These are phyloP conservation scores for Arthrobotrys megalospora DNA, from an alignment of 2,329 filamentous ascomycete genomes.

Conservation along the genomic window DNA sequence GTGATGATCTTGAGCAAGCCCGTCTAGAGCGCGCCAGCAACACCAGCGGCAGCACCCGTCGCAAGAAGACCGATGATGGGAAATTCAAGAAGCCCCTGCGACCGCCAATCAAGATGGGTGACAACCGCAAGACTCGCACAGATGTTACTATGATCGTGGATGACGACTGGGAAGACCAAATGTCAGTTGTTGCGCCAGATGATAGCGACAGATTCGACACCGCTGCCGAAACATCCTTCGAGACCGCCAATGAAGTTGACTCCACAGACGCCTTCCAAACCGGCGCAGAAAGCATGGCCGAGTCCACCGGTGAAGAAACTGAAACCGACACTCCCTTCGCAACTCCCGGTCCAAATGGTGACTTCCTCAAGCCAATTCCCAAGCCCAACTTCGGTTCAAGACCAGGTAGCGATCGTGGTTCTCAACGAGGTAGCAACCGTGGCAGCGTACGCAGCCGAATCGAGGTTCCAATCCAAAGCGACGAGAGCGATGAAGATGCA, in stretches of 20 bases:
- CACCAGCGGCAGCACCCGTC: constrained; percentile 74
- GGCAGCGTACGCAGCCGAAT: constrained; percentile 53
- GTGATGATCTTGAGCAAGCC: constrained; percentile 86
- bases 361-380: constrained; percentile 67
- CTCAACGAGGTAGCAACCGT: constrained; percentile 64
- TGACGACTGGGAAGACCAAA: constrained; percentile 74
- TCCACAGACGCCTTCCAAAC: constrained; percentile 97
- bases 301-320: constrained; percentile 80
- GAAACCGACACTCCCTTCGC: constrained; percentile 78
- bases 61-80: constrained; percentile 76
- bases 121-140: constrained; percentile 79
- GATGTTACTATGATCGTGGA: constrained; percentile 85
- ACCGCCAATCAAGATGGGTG: constrained; percentile 79
- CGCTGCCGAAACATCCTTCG: constrained; percentile 80
- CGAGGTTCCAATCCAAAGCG: constrained; percentile 41
- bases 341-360: constrained; percentile 67
- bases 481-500: constrained; percentile 74
- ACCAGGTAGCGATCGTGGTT: constrained; percentile 62
- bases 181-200: constrained; percentile 67
- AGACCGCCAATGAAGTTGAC: constrained; percentile 77
- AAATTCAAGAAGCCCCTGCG: constrained; percentile 84
- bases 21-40: constrained; percentile 67
- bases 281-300: constrained; percentile 80
- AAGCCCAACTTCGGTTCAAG: constrained; percentile 60
- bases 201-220: constrained; percentile 82